Evolutionary conservation across 2,329 filamentous ascomycete species (phyloP).

Genomic region (Paramyrothecium roridum): DNA sequence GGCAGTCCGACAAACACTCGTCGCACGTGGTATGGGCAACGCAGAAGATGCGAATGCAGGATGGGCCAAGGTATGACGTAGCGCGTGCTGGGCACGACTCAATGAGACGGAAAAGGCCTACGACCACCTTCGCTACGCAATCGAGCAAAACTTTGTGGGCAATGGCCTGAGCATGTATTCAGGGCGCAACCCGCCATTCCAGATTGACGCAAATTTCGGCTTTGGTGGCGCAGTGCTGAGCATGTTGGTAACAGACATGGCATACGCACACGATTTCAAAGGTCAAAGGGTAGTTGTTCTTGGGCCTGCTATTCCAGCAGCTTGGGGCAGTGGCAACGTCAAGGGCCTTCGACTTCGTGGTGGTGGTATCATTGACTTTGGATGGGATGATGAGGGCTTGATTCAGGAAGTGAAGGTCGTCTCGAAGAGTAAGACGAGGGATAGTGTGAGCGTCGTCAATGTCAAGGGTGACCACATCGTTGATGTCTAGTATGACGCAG

Average conservation of each 20-base stretch:
- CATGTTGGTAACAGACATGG: constrained; percentile 50
- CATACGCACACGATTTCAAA: constrained; percentile 15
- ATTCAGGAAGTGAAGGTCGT: constrained; percentile 14
- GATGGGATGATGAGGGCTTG: constrained; percentile 33
- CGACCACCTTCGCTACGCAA: constrained; percentile 43
- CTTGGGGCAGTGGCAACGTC: constrained; percentile 40
- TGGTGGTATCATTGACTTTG: constrained; percentile 38
- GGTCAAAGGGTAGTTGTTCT: constrained; percentile 33
- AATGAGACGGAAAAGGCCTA: constrained; percentile 49
- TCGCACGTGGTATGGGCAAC: constrained; percentile 42
- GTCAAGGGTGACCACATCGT: no score
- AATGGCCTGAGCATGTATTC: constrained; percentile 52
- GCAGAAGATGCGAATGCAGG: constrained; percentile 48
- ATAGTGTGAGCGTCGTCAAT: no score
- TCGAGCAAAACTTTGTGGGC: constrained; percentile 44
- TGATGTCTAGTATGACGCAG: no score
- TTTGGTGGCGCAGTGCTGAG: constrained; percentile 43
- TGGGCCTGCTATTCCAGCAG: constrained; percentile 42
- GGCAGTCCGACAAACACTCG: constrained; percentile 42
- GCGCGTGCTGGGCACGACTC: constrained; percentile 52
- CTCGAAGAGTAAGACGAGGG: no score
- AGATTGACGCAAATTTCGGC: constrained; percentile 59
- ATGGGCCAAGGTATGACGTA: constrained; percentile 57
- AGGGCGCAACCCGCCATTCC: constrained; percentile 44
- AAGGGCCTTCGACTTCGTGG: constrained; percentile 40